Base-by-base conservation (phyloP, 1,284 basidiomycete genomes). In the Trichosporon sp. region DNA sequence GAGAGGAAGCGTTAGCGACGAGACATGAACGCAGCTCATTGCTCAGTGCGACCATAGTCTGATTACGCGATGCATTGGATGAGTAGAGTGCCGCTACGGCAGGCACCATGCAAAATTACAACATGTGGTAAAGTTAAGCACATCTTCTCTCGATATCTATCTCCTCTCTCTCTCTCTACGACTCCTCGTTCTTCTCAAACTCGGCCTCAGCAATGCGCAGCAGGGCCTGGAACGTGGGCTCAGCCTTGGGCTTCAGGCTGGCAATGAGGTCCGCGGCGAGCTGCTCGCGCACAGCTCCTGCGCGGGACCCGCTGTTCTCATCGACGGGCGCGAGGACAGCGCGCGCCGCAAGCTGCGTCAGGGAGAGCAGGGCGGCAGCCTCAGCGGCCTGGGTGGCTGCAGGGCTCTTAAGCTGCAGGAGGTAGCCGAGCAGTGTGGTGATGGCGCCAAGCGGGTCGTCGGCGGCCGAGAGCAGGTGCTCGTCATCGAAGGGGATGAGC, bases 251-350 rank as follows among this genome's bases (percentile, higher is more conserved):
- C 83, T 71, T 85, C 86, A 92, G 67, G 72, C 91, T 78, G 9
- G 84, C 82, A 70, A 86, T 86, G 62, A 92, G 71, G 76, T 92
- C 91, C 2, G 83, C 83, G 49, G 86, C 86, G 83, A 92, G 86
- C 80, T 92, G 89, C 1, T 88, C 87, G 31, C 64, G 57, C 8
- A 65, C 62, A 10, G 40, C n/a, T 5, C 25, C 56, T 1, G 64
- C 40, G 13, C 65, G 62, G 10, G 11, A 6, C 14, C 49, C 49
- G 25, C 25, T 31, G 27, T 54, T 29, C 31, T 57, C 54, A 4
- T 36, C 36, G 5, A 36, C 25, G 25, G 31, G 9, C 10, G 49
- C 33, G 5, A 68, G 62, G 36, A 58, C 64, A 8, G 69, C 60
- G 84, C 89, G 90, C 82, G 89, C 84, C 8, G 85, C 59, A 32